phyloP scores from a whole-genome alignment of 1,284 basidiomycete genomes.

The Boletus semigastroideus region DNA sequence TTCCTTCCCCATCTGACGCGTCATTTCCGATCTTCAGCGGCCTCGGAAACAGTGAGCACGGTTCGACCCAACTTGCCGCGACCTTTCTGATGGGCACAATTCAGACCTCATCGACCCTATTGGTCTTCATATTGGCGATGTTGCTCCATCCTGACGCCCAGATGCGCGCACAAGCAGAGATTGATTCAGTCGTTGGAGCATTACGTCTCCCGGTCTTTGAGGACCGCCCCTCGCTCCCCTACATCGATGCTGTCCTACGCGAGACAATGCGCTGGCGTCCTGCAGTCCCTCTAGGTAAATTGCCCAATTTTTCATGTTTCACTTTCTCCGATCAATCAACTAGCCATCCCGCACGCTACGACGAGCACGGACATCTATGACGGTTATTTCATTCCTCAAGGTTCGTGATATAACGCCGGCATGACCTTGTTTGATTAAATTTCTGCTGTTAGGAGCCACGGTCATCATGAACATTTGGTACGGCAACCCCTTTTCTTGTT shows the following conservation, averaged over 20 bases:
- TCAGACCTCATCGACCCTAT: slow-evolving; percentile 15
- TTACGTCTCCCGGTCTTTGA: slow-evolving; percentile 11
- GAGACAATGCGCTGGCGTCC: slow-evolving; percentile 21
- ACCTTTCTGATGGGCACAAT: too few species aligned
- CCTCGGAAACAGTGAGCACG: slow-evolving; percentile 15
- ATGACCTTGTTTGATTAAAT: too few species aligned
- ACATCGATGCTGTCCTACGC: slow-evolving; percentile 19
- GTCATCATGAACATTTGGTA: slow-evolving; percentile 20
- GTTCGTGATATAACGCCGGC: background rate
- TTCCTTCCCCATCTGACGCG: too few species aligned
- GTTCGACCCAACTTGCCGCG: too few species aligned
- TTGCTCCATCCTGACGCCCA: slow-evolving; percentile 26
- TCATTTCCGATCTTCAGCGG: slow-evolving; percentile 4
- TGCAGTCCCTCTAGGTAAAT: slow-evolving; percentile 18
- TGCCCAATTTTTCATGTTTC: too few species aligned
- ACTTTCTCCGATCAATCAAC: too few species aligned
- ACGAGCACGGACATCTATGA: slow-evolving; percentile 16
- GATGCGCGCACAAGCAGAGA: slow-evolving; percentile 23
- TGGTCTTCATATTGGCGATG: slow-evolving; percentile 28
- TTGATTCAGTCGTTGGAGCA: slow-evolving; percentile 9
- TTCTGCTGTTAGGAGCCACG: background rate
- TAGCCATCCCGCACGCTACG: slow-evolving; percentile 16
- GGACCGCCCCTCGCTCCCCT: slow-evolving; percentile 18
- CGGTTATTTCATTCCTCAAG: slow-evolving; percentile 23
- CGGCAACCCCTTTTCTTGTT: background rate